Conservation (phyloP, 1,284 basidiomycete genomes). For the Taiwanofungus camphoratus region DNA sequence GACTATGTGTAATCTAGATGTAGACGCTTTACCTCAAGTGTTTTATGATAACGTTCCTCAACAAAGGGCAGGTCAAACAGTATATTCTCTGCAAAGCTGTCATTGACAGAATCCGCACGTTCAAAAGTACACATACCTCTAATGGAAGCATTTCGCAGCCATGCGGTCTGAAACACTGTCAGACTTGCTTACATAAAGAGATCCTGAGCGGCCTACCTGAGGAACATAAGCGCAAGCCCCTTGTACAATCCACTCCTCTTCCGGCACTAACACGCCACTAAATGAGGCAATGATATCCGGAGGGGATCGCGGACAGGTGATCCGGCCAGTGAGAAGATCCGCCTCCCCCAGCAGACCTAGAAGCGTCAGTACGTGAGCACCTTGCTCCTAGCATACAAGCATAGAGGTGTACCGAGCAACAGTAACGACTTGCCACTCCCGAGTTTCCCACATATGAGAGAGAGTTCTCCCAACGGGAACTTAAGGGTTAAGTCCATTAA, state of each 20-base stretch:
- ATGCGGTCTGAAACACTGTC: conserved; percentile 44
- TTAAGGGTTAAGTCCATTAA: conserved; percentile 75
- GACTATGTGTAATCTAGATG: conserved; percentile 21
- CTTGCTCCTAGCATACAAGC: not conserved
- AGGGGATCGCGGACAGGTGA: conserved; percentile 78
- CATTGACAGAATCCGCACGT: not conserved
- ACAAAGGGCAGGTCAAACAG: conserved; percentile 84
- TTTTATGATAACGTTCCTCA: conserved; percentile 71
- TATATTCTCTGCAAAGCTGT: conserved; percentile 61
- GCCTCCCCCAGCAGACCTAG: conserved; percentile 86
- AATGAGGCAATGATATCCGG: conserved; percentile 72
- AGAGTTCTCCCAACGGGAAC: conserved; percentile 76
- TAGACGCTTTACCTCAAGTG: conserved; percentile 47
- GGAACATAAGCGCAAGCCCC: conserved; percentile 88
- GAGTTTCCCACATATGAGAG: conserved; percentile 77
- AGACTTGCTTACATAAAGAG: conserved; percentile 2
- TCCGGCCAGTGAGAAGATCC: conserved; percentile 76
- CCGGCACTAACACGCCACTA: conserved; percentile 31
- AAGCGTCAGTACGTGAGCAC: conserved; percentile 13
- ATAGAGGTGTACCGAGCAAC: conserved; percentile 46
- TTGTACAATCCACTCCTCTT: conserved; percentile 71
- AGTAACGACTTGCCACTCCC: conserved; percentile 84
- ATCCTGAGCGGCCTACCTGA: conserved; percentile 45
- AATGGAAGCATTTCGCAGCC: conserved; percentile 91
- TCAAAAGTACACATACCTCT: conserved; percentile 43